Base-by-base conservation (phyloP, 2,329 filamentous ascomycete genomes). In the Truncatella angustata region DNA sequence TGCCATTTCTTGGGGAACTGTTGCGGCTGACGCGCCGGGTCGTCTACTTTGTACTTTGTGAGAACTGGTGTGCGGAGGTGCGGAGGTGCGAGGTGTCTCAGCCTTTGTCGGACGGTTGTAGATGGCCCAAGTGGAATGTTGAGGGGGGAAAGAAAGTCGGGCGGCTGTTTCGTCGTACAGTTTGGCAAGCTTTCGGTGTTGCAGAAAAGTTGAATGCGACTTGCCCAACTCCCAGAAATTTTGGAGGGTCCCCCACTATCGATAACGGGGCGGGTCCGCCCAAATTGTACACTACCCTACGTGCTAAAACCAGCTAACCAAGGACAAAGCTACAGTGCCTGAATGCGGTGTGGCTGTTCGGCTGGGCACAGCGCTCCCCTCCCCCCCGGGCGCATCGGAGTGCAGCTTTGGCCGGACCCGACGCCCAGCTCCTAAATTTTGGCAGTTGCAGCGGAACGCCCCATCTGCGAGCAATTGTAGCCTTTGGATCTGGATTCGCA, bases 1-100 rank as follows among this genome's bases (percentile, higher is more conserved):
- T 45, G 56, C 49, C 59, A 55, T 60, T 40, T 7, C 28, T 21
- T 43, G 16, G n/a, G n/a, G n/a, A n/a, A n/a, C n/a, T n/a, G n/a
- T n/a, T n/a, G n/a, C n/a, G n/a, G n/a, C n/a, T n/a, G n/a, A n/a
- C n/a, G n/a, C n/a, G n/a, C n/a, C n/a, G n/a, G n/a, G n/a, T n/a
- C n/a, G n/a, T n/a, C n/a, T n/a, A n/a, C n/a, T n/a, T n/a, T n/a
- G n/a, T n/a, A n/a, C n/a, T n/a, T n/a, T n/a, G n/a, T n/a, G n/a
- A n/a, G n/a, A n/a, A n/a, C n/a, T n/a, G n/a, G n/a, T n/a, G n/a
- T n/a, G n/a, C n/a, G n/a, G n/a, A n/a, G n/a, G n/a, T n/a, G n/a
- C n/a, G n/a, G n/a, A n/a, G n/a, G n/a, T n/a, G n/a, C n/a, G n/a
- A n/a, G n/a, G n/a, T n/a, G n/a, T n/a, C n/a, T n/a, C n/a, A n/a